These are phyloP conservation scores for Sideroxylon spinosum DNA, from an alignment of 179 eudicot genomes.

Conservation along the genomic window DNA sequence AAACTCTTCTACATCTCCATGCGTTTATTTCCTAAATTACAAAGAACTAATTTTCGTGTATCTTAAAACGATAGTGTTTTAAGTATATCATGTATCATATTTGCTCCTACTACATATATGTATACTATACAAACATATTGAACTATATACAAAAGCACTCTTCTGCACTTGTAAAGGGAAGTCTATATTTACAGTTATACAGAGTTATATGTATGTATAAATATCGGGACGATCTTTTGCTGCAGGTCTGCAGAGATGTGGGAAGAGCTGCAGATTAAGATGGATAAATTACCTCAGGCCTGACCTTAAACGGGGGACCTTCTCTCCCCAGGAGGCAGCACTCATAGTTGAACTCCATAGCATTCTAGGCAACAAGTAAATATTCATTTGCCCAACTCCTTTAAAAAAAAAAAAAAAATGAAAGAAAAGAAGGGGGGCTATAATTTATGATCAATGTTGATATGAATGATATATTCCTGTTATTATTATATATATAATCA, in stretches of 20 bases:
- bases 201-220: not conserved
- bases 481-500: not conserved
- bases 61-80: too few species aligned
- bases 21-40: too few species aligned
- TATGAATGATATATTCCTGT: not conserved
- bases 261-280: conserved; percentile 82
- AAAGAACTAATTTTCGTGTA: too few species aligned
- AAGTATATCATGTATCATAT: too few species aligned
- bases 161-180: not conserved
- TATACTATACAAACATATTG: too few species aligned
- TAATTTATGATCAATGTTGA: too few species aligned
- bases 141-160: not conserved
- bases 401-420: too few species aligned
- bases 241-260: conserved; percentile 84
- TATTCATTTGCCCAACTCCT: not conserved
- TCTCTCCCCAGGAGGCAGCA: conserved; percentile 64
- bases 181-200: not conserved
- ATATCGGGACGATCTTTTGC: not conserved
- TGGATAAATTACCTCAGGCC: conserved; percentile 92
- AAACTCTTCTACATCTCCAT: not conserved
- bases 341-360: conserved; percentile 77
- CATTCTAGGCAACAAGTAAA: conserved; percentile 71
- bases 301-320: conserved; percentile 83
- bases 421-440: too few species aligned
- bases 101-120: too few species aligned